Evolutionary conservation across 371 early-diverging fungal genomes (phyloP), one percentile per base, ranked within the genome.

Genomic region (Mortierella sp.): DNA sequence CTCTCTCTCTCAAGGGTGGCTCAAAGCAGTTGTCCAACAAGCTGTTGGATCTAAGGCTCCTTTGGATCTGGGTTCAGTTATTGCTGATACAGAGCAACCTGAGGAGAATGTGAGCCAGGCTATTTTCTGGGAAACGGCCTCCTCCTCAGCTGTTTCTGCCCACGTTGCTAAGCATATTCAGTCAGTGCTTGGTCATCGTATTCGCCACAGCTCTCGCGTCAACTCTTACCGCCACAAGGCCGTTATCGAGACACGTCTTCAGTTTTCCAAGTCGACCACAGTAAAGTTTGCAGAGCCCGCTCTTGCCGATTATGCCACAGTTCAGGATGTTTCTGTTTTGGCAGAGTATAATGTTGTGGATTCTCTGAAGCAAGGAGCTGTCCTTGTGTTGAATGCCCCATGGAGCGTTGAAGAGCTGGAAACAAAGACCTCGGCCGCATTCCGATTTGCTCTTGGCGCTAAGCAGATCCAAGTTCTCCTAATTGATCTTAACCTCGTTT

Each of bases 391-490:
- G 61, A 92, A 94, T 80, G 86, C 93, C 38, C 86, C 89, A 13
- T 92, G 90, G 92, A 88, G 86, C 19, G 89, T 87, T 48, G 93
- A 90, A 55, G 94, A 94, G 40, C 69, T 94, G 24, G 91, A 92
- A 66, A 83, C 86, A 28, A 91, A 92, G 64, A 83, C 94, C 52
- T 89, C 94, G 1, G 88, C 87, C 24, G 91, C 89, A n/a, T 92
- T 92, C 86, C 90, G 90, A 76, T 85, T 88, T 58, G 75, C 74
- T 1, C 65, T 77, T 11, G 87, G 84, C 21, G 80, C 90, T 65
- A 88, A 89, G 21, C 84, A 91, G 69, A 72, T 91, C 47, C 85
- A 88, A 53, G 86, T 91, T n/a, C 83, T 88, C 40, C 71, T 95
- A 28, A 84, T 95, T 45, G 94, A 95, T 77, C 88, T 88, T 16